These are phyloP conservation scores for Lanmaoa rubissima DNA, from an alignment of 768 basidiomycete species.

Conservation along the genomic window DNA sequence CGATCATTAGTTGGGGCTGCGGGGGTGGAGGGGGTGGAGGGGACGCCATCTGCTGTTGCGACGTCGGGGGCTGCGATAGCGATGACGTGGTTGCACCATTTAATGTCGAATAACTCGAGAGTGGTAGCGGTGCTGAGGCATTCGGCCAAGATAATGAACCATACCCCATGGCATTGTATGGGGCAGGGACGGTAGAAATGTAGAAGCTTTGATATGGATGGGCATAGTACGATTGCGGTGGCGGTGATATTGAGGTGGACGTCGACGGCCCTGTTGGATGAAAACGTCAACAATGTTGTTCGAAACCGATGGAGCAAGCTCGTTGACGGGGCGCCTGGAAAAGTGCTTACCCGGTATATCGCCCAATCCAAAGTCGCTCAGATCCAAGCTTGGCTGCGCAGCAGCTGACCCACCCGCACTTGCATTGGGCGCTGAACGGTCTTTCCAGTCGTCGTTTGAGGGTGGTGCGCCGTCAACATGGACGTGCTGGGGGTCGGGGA, in stretches of 20 bases:
- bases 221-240: constrained; percentile 42
- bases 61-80: constrained; percentile 29
- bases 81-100: constrained; percentile 68
- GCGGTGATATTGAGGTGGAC: constrained; percentile 38
- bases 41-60: constrained; percentile 33
- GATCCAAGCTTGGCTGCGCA: constrained; percentile 36
- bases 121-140: constrained; percentile 45
- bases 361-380: constrained; percentile 43
- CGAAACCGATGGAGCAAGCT: not conserved
- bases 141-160: constrained; percentile 48
- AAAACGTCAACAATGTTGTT: constrained; percentile 11
- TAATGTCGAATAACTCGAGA: constrained; percentile 74
- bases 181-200: constrained; percentile 39
- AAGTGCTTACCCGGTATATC: constrained; percentile 44
- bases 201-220: constrained; percentile 43
- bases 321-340: constrained; percentile 29
- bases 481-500: constrained; percentile 34
- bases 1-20: constrained; percentile 57
- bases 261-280: constrained; percentile 37
- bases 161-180: constrained; percentile 56
- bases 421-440: constrained; percentile 26
- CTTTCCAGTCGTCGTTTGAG: constrained; percentile 42
- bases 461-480: constrained; percentile 29
- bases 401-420: constrained; percentile 29
- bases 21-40: constrained; percentile 20